Evolutionary conservation across 2,329 filamentous ascomycete genomes (phyloP), one percentile per base, ranked within the genome.

Genomic region (Xylaria sp.): DNA sequence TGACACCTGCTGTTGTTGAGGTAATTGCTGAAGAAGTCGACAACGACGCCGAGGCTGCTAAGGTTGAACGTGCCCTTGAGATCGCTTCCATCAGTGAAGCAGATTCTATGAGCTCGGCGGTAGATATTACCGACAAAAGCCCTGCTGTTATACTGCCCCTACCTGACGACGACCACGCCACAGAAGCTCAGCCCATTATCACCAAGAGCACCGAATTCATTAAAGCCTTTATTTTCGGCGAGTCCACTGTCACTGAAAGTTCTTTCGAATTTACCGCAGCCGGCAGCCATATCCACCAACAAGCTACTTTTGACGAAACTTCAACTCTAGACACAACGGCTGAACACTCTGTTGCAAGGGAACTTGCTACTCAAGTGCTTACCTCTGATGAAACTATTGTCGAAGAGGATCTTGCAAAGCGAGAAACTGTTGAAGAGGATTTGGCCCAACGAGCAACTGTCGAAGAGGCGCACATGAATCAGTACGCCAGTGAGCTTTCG

Each of bases 271-370:
- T 30, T 10, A 37, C 23, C 7, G 42, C 51, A 23, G 13, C 35
- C 30, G 50, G 58, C 11, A 53, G 58, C 23, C 49, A 52, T 19
- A 8, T 47, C n/a, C 52, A 13, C 52, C 50, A 65, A 52, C 65
- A 63, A 39, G 11, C 57, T 18, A 39, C 60, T 13, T 34, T 46
- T 37, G 56, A 63, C 19, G 62, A 60, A 30, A 35, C 51, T 34
- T 34, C 59, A 11, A 35, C 48, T 39, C 60, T 65, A 49, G 62
- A 61, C 30, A 10, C 62, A 44, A 30, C 59, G 9, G 56, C 44
- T 9, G 63, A 59, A 57, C n/a, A 60, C 8, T 23, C 47, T 62
- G 11, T 35, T 35, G 30, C 10, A 5, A 19, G 52, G 44, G 39
- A 60, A 42, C 11, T 48, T 30, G 11, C 49, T 18, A 16, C 18